These are phyloP conservation scores for Naganishia albida DNA, from an alignment of 1,284 basidiomycete species.

Conservation along the genomic window DNA sequence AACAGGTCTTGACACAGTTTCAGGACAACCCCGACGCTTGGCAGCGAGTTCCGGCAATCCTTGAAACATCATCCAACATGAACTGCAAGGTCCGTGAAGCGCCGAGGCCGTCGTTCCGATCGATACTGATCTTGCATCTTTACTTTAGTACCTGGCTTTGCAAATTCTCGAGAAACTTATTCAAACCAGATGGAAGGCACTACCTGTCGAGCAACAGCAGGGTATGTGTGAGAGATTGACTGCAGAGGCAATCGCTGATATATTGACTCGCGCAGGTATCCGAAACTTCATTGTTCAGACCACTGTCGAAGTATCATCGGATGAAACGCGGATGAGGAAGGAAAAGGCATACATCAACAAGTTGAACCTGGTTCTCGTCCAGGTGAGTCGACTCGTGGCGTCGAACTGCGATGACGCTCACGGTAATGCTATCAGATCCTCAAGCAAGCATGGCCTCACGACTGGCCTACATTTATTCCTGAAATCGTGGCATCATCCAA, in stretches of 20 bases:
- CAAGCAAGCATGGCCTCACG: conserved; percentile 99
- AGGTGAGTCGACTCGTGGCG: conserved; percentile 60
- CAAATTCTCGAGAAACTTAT: conserved; percentile 96
- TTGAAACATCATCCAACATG: conserved; percentile 79
- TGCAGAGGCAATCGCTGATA: neutral
- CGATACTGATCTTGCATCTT: conserved; percentile 7
- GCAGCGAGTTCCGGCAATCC: conserved; percentile 93
- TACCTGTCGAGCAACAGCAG: conserved; percentile 90
- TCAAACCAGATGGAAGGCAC: conserved; percentile 89
- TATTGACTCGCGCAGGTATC: conserved; percentile 66
- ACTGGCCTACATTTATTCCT: conserved; percentile 97
- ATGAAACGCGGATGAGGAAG: conserved; percentile 79
- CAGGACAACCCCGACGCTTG: conserved; percentile 98
- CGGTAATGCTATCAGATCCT: conserved; percentile 69
- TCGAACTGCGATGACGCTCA: neutral
- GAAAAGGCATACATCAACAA: conserved; percentile 98
- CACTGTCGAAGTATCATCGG: conserved; percentile 88
- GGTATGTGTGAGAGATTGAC: conserved; percentile 57
- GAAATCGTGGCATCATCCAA: conserved; percentile 97
- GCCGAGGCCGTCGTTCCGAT: neutral
- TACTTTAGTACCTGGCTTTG: conserved; percentile 78
- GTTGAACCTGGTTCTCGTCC: conserved; percentile 92
- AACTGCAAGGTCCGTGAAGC: conserved; percentile 77
- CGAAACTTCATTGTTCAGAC: conserved; percentile 95
- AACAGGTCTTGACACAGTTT: conserved; percentile 88